Base-by-base conservation (phyloP, 202 grass and related monocot genomes). In the Setaria italica region DNA sequence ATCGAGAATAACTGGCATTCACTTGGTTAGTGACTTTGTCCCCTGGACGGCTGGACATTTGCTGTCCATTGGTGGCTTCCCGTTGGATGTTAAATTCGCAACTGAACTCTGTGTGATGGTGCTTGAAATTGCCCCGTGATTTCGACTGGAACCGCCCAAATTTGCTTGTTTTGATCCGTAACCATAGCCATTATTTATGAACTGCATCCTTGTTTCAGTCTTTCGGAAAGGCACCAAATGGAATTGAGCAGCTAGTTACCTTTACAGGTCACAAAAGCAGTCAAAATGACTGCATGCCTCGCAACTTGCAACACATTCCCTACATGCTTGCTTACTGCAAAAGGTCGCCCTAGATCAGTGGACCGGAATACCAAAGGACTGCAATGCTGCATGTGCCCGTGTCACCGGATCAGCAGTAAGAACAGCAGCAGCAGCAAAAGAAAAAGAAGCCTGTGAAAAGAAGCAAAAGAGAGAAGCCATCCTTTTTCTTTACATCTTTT, bases 401-500 rank as follows among this genome's bases (percentile, higher is more conserved):
- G 59, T 78, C 88, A 69, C 80, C 80, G 51, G 33, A 74, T 90
- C 74, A 68, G 58, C 67, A 75, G 43, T 17, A 82, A 82, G 21
- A 72, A 66, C 49, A 86, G 74, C 66, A 47, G 70, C 43, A 78
- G 21, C 62, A 80, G 67, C 13, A 67, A 70, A 50, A 79, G 85
- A 69, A 83, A 83, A 88, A 79, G 12, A 80, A 79, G 59, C 50
- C 67, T 79, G 50, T 90, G 79, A 59, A 90, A 89, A 89, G 83
- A 82, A 82, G 69, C 76, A 57, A 84, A 88, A 81, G 85, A 91
- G 85, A 91, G 57, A 85, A 81, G 33, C 29, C 77, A 81, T 58
- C 41, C 64, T 87, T 87, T 85, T 67, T 91, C 89, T 91, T 91
- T 88, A 91, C 89, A 88, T 88, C 77, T 88, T 88, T 82, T 66